Evolutionary conservation across 23 red algal species (phyloP), one percentile per base, ranked within the genome.

Genomic region (Chondrus crispus): DNA sequence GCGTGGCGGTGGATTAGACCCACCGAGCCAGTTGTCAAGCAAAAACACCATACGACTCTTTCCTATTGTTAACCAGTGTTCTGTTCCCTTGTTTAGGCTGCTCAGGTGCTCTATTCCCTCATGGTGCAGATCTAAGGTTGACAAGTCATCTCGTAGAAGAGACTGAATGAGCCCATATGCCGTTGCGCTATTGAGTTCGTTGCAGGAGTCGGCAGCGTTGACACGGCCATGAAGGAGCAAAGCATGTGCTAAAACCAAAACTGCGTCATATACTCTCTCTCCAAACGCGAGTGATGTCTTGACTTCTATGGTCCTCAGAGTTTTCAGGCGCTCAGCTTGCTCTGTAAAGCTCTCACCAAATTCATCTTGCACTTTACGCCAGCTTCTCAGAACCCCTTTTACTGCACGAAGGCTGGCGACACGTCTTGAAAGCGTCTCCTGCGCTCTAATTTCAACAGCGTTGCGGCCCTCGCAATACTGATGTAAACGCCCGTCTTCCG

Each of bases 1-100:
- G 46, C 85, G 44, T 18, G 85, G 85, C n/a, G 85, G 85, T 3
- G 85, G 85, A 3, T 77, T 58, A 6, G 32, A 38, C 11, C 85
- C 85, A 8, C 38, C 32, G 29, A 89, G 41, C 85, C 85, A 89
- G 32, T 89, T 55, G 18, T 40, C n/a, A 30, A 89, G 4, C 46
- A 89, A 64, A 63, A 89, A 89, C 18, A 57, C 55, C 14, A 38
- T 9, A 69, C 10, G 68, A 70, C 64, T 32, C 24, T 12, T 71
- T 44, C 46, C 52, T 12, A 29, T 54, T 45, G 16, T 8, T 30
- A 63, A 55, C 85, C 85, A 89, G 76, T 89, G 85, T 29, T 89
- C 62, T 40, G 48, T 89, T 54, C 29, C 54, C 12, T 72, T 12
- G 12, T 30, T n/a, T 72, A 18, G 22, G n/a, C n/a, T n/a, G n/a